phyloP scores from a whole-genome alignment of 768 basidiomycete genomes.

The Suillus placidus region DNA sequence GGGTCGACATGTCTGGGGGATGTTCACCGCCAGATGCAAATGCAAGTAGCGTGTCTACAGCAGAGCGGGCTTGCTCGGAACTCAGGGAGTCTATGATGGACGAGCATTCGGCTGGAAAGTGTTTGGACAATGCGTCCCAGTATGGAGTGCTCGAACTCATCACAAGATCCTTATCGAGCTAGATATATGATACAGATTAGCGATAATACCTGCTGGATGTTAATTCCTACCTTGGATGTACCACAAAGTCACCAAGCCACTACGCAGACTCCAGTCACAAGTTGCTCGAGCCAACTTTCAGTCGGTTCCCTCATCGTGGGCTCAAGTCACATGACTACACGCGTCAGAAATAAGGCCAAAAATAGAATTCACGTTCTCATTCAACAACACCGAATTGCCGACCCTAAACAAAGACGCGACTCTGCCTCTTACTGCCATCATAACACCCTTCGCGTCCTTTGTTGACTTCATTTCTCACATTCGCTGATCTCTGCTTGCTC shows the following conservation, averaged over 20 bases:
- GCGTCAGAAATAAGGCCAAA: constrained; percentile 21
- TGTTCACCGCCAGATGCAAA: constrained; percentile 35
- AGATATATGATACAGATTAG: background rate
- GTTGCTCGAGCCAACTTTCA: background rate
- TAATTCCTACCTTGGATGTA: background rate
- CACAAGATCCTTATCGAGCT: background rate
- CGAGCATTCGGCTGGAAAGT: constrained; percentile 22
- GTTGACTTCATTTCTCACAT: constrained; percentile 3
- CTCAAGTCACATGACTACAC: constrained; percentile 26
- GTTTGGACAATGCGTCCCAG: constrained; percentile 23
- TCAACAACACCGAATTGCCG: constrained; percentile 33
- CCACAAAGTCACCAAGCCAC: background rate
- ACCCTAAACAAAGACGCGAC: constrained; percentile 39
- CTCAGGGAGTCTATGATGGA: constrained; percentile 14
- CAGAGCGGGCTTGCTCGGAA: constrained; percentile 9
- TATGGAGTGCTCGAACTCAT: constrained; percentile 24
- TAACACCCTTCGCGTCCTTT: constrained; percentile 13
- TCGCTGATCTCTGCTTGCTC: constrained; percentile 1
- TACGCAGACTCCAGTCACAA: background rate
- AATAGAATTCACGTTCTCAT: constrained; percentile 8
- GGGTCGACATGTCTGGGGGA: constrained; percentile 17
- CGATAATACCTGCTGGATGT: background rate
- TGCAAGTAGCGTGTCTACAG: constrained; percentile 29
- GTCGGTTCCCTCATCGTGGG: background rate
- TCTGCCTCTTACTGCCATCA: constrained; percentile 34